A percentile compares a stretch with the other conserved stretches of the same genome.
These are phyloP conservation scores for Andrographis paniculata DNA, from an alignment of 305 asterid species.

Conservation along the genomic window DNA sequence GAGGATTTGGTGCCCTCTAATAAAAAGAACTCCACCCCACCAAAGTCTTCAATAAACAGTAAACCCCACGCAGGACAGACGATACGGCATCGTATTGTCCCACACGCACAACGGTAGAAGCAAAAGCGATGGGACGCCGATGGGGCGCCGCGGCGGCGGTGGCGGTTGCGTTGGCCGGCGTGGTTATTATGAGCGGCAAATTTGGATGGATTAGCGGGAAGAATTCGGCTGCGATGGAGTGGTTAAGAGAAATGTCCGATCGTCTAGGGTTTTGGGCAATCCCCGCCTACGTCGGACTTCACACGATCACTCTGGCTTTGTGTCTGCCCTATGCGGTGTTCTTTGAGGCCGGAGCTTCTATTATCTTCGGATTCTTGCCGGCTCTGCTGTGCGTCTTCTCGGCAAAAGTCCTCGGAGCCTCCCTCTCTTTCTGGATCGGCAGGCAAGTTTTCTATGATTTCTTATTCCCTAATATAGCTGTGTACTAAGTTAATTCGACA, in stretches of 20 bases:
- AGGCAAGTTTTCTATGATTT: constrained; percentile 26
- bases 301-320: constrained; percentile 63
- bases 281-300: constrained; percentile 70
- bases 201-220: constrained; percentile 28
- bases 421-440: constrained; percentile 95
- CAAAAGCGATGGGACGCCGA: constrained; percentile 19
- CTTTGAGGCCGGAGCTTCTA: constrained; percentile 91
- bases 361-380: constrained; percentile 78
- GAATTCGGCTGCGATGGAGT: constrained; percentile 29
- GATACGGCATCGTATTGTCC: too few relatives aligned
- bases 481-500: too few relatives aligned
- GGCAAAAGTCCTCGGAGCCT: constrained; percentile 87
- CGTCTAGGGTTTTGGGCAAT: constrained; percentile 83
- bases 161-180: constrained; percentile 21
- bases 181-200: neutral
- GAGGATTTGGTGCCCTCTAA: too few relatives aligned
- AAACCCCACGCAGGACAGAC: too few relatives aligned
- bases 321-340: constrained; percentile 88
- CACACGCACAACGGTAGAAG: neutral
- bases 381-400: constrained; percentile 77
- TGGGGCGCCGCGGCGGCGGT: constrained; percentile 38
- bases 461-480: neutral
- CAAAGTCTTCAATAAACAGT: too few relatives aligned
- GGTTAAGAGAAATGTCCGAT: constrained; percentile 48
- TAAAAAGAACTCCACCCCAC: too few relatives aligned